Conservation (phyloP, 2,329 filamentous ascomycete species). For the Trichoderma koningiopsis region DNA sequence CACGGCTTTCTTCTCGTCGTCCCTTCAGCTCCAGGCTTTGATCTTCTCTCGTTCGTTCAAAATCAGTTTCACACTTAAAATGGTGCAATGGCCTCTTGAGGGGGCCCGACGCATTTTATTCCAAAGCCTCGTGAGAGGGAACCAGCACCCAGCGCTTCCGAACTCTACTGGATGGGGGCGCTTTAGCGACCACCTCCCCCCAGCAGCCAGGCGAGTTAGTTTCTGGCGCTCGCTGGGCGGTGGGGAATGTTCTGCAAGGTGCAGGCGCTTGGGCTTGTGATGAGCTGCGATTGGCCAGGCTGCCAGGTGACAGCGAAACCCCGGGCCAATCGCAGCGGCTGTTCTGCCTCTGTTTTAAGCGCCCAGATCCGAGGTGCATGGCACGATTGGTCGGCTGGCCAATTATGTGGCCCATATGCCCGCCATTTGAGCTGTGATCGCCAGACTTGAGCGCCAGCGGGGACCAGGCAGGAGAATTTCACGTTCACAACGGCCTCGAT, state of each 20-base stretch:
- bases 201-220: background rate
- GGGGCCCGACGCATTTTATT: conserved; percentile 4
- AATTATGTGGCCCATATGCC: conserved; percentile 29
- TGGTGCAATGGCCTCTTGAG: background rate
- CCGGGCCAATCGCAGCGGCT: conserved; percentile 34
- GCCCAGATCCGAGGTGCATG: conserved; percentile 34
- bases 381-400: conserved; percentile 37
- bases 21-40: conserved; percentile 1
- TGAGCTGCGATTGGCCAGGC: conserved; percentile 15
- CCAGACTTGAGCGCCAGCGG: background rate
- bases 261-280: conserved; percentile 21
- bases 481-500: background rate
- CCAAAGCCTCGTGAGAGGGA: conserved; percentile 9
- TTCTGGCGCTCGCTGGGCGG: background rate
- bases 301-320: conserved; percentile 15
- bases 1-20: background rate
- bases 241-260: conserved; percentile 23
- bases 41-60: background rate
- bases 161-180: background rate
- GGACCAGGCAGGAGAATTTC: background rate
- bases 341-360: conserved; percentile 34
- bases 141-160: conserved; percentile 7
- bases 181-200: background rate
- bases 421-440: background rate
- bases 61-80: background rate